These are phyloP conservation scores for Suhomyces xylopsoci DNA, from an alignment of 805 yeast genomes.

Conservation along the genomic window DNA sequence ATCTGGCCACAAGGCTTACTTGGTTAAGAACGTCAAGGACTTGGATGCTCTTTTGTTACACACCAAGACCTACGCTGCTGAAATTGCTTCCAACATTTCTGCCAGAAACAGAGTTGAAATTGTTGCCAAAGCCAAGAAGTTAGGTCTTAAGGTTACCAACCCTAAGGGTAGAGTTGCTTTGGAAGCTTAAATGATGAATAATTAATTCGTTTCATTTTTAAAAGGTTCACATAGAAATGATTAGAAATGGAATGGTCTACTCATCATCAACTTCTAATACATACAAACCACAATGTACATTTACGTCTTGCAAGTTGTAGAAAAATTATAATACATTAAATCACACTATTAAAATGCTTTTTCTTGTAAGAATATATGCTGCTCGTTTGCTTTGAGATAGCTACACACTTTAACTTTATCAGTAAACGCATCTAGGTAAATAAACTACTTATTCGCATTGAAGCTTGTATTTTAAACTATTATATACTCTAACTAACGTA, in stretches of 20 bases:
- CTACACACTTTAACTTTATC: too few species aligned
- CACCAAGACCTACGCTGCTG: slow-evolving; percentile 99
- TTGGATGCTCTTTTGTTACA: slow-evolving; percentile 94
- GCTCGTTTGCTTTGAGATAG: too few species aligned
- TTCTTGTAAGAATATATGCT: too few species aligned
- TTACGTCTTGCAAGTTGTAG: slow-evolving; percentile 1
- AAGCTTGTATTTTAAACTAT: background rate
- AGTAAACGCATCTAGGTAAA: too few species aligned
- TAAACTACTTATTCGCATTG: background rate
- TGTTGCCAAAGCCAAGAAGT: slow-evolving; percentile 94
- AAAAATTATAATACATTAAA: too few species aligned
- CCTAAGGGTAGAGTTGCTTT: slow-evolving; percentile 97
- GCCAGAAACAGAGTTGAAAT: slow-evolving; percentile 97
- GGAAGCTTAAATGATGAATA: slow-evolving; percentile 70
- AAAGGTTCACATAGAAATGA: background rate
- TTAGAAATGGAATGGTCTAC: background rate
- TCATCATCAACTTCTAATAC: slow-evolving; percentile 3
- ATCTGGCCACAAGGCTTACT: slow-evolving; percentile 97
- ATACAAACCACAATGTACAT: slow-evolving; percentile 7
- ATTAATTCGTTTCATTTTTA: background rate
- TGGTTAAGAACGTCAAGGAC: slow-evolving; percentile 89
- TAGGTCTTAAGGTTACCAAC: slow-evolving; percentile 98
- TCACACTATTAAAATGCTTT: too few species aligned
- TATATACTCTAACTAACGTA: background rate
- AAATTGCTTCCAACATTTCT: slow-evolving; percentile 98